A percentile compares a stretch with the other conserved stretches of the same genome.
Conservation (phyloP, 2,329 filamentous ascomycete species). For the Aureobasidium lini region DNA sequence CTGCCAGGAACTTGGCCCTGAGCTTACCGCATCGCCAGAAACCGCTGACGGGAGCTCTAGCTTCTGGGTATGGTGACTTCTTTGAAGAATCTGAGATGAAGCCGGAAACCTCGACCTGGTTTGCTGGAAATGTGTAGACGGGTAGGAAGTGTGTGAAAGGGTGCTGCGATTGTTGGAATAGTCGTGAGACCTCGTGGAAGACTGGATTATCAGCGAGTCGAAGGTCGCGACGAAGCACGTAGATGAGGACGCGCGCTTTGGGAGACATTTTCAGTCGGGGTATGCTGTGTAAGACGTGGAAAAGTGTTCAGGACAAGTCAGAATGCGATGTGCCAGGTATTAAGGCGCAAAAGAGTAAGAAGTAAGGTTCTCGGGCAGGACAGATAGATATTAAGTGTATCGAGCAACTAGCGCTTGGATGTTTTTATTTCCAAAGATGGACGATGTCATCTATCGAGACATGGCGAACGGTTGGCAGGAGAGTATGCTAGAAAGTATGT, state of each 20-base stretch:
- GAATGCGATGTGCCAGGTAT: not conserved
- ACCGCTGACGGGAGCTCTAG: constrained; percentile 54
- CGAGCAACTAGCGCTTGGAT: not conserved
- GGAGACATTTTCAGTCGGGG: not conserved
- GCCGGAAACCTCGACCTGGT: constrained; percentile 68
- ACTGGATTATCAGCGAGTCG: constrained; percentile 69
- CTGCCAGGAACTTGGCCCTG: constrained; percentile 62
- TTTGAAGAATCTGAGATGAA: constrained; percentile 48
- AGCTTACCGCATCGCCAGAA: constrained; percentile 71
- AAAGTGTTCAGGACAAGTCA: not conserved
- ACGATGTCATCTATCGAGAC: constrained; percentile 8
- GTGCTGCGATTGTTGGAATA: constrained; percentile 40
- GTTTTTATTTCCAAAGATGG: not conserved
- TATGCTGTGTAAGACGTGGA: not conserved
- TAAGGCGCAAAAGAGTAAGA: not conserved
- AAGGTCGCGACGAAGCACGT: constrained; percentile 65
- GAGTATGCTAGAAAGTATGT: not conserved
- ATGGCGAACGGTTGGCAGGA: constrained; percentile 2
- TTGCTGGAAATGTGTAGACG: constrained; percentile 59
- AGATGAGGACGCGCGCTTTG: constrained; percentile 49
- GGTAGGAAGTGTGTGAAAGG: constrained; percentile 61
- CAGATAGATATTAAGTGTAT: constrained; percentile 4
- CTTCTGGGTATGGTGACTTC: constrained; percentile 60
- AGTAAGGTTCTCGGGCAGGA: not conserved
- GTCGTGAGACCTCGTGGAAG: constrained; percentile 48